phyloP scores from a whole-genome alignment of 768 basidiomycete species.

The Sarcomyxa edulis region DNA sequence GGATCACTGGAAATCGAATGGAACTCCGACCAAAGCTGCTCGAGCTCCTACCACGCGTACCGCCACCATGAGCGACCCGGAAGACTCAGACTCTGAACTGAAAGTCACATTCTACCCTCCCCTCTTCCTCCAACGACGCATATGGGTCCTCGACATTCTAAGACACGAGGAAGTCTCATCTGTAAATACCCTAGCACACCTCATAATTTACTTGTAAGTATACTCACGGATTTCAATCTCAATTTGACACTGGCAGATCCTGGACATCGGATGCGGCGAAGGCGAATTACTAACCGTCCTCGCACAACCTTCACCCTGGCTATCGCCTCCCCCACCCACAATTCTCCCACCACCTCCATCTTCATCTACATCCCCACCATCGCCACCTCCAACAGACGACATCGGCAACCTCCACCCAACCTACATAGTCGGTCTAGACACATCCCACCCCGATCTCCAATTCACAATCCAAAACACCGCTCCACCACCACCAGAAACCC shows the following conservation, averaged over 20 bases:
- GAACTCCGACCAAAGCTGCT: too few species aligned
- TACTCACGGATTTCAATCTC: slow-evolving; percentile 1
- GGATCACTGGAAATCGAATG: too few species aligned
- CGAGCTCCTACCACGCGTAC: too few species aligned
- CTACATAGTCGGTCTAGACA: slow-evolving; percentile 65
- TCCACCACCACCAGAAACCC: slow-evolving; percentile 24
- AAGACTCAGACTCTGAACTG: slow-evolving; percentile 28
- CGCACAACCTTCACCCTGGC: slow-evolving; percentile 72
- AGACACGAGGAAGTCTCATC: slow-evolving; percentile 46
- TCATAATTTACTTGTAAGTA: not conserved
- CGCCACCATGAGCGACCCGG: too few species aligned
- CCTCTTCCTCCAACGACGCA: slow-evolving; percentile 59
- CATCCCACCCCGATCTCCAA: slow-evolving; percentile 46
- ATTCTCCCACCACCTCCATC: slow-evolving; percentile 24
- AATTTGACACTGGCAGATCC: slow-evolving; percentile 52
- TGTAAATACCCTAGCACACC: not conserved
- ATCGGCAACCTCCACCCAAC: slow-evolving; percentile 54
- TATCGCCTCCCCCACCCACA: slow-evolving; percentile 34
- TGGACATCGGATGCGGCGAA: slow-evolving; percentile 85
- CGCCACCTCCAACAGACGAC: slow-evolving; percentile 34
- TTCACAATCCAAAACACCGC: slow-evolving; percentile 45
- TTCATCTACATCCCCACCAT: slow-evolving; percentile 14
- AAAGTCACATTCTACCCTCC: slow-evolving; percentile 65
- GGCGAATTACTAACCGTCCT: slow-evolving; percentile 68
- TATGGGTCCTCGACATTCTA: slow-evolving; percentile 65